Evolutionary conservation across 78 protist genomes (phyloP).

Genomic region (Tieghemostelium lacteum): DNA sequence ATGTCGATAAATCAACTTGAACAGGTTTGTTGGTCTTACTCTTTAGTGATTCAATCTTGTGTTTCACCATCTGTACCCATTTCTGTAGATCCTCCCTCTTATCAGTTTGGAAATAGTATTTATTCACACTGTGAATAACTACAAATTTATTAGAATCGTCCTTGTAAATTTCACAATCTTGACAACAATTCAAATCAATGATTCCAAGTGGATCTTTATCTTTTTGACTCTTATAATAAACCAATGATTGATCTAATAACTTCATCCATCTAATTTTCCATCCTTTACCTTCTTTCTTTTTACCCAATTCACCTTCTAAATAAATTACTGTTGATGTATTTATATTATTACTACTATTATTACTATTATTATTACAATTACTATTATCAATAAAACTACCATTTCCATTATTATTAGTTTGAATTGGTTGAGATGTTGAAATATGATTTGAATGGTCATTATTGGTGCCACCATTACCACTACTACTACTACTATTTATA

Average conservation of each 20-base stretch:
- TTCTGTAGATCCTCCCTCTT: constrained; percentile 18
- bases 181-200: constrained; percentile 28
- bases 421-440: not conserved
- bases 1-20: constrained; percentile 38
- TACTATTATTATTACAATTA: not conserved
- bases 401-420: not conserved
- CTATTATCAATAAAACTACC: not conserved
- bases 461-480: not conserved
- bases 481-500: not conserved
- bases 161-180: constrained; percentile 51
- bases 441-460: not conserved
- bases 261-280: constrained; percentile 76
- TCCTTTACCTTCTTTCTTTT: constrained; percentile 72
- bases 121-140: constrained; percentile 6
- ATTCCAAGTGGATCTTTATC: constrained; percentile 52
- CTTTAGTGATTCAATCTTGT: not conserved
- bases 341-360: not conserved
- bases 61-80: constrained; percentile 31
- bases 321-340: not conserved
- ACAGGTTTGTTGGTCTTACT: not conserved
- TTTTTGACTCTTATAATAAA: constrained; percentile 6
- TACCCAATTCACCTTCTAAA: constrained; percentile 68
- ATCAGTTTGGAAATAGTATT: constrained; percentile 55
- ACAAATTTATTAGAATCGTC: constrained; percentile 52
- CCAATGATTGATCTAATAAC: constrained; percentile 13